Percentiles rank a stretch among this genome's conserved stretches.
Evolutionary conservation across 768 basidiomycete genomes (phyloP).

Genomic region (Rhodosporidiobolus odoratus): DNA sequence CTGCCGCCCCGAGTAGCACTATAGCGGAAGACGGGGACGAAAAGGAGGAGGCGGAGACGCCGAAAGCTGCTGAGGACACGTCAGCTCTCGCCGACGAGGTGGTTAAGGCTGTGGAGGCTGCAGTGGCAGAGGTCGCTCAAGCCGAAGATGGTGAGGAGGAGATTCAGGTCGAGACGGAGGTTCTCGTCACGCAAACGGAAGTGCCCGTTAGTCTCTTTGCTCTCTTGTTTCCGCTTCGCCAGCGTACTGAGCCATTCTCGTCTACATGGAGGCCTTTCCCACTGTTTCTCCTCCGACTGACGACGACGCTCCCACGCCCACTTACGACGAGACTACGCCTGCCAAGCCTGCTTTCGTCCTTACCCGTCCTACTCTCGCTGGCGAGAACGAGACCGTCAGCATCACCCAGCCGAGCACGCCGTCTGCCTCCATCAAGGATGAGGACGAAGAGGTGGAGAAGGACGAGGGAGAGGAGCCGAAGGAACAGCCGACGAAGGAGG

Average conservation of each 20-base stretch:
- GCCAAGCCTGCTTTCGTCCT: not conserved
- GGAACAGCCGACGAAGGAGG: not conserved
- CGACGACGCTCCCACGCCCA: not conserved
- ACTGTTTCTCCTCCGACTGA: not conserved
- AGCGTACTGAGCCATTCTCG: too few relatives aligned
- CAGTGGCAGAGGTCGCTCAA: too few relatives aligned
- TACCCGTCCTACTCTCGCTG: not conserved
- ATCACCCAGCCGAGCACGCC: not conserved
- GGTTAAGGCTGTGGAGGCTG: not conserved
- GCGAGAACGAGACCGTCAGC: conserved; percentile 9
- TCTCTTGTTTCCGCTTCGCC: too few relatives aligned
- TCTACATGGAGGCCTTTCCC: too few relatives aligned
- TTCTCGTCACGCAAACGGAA: too few relatives aligned
- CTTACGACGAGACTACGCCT: not conserved
- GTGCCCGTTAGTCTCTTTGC: too few relatives aligned
- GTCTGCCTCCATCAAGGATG: not conserved
- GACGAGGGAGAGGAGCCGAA: too few relatives aligned
- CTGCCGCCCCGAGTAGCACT: not conserved
- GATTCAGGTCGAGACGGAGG: too few relatives aligned
- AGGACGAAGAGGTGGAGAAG: not conserved
- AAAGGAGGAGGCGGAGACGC: not conserved
- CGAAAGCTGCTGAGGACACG: not conserved
- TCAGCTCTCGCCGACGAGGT: too few relatives aligned
- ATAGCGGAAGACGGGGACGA: not conserved
- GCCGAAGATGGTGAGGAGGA: too few relatives aligned